Evolutionary conservation across 441 rosid species (phyloP).

Genomic region (Gossypium davidsonii): DNA sequence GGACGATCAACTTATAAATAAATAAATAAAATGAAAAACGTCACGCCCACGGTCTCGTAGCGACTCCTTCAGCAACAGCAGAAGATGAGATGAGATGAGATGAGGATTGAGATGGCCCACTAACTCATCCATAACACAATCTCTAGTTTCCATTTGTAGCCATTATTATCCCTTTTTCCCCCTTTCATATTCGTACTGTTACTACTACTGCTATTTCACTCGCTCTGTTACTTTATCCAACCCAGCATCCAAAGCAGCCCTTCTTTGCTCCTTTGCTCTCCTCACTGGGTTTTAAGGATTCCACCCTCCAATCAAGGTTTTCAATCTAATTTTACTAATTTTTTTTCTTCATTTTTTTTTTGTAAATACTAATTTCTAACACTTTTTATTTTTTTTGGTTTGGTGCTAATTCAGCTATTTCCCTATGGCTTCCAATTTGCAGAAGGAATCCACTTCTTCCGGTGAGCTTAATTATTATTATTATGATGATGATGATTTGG

Average conservation of each 20-base stretch:
- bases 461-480: constrained; percentile 29
- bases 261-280: neutral
- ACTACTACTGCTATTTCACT: neutral
- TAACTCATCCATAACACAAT: neutral
- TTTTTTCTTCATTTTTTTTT: neutral
- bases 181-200: neutral
- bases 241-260: neutral
- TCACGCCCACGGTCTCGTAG: neutral
- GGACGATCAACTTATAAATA: too few species aligned
- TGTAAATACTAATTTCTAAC: neutral
- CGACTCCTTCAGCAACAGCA: neutral
- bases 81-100: neutral
- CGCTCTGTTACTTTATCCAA: neutral
- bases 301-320: neutral
- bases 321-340: neutral
- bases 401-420: neutral
- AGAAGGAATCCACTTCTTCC: constrained; percentile 41
- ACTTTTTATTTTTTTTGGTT: neutral
- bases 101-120: constrained; percentile 29
- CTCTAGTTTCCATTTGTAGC: neutral
- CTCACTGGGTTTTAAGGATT: neutral
- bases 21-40: too few species aligned
- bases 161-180: neutral
- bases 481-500: neutral
- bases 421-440: constrained; percentile 56